Evolutionary conservation across 768 basidiomycete genomes (phyloP), one percentile per base, ranked within the genome.

Genomic region (Boletus tylopilopsis): DNA sequence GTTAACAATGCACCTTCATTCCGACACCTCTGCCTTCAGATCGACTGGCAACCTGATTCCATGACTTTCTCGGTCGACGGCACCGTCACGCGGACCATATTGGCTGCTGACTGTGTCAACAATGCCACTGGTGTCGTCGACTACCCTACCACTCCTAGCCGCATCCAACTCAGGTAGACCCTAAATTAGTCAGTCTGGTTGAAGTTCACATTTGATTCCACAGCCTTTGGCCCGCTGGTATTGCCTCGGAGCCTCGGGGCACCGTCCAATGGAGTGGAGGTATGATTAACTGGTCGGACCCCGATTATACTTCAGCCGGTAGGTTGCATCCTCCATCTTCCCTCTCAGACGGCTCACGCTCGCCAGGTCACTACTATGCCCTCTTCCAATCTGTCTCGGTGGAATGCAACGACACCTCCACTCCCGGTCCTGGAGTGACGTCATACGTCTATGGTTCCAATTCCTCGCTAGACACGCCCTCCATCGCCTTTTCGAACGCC

Each of bases 211-310:
- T 27, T 6, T 2, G 8, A n/a, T 29, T 21, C 5, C 27, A 27
- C 43, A 74, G 85, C 53, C 57, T 93, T 45, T 93, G 90, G 90
- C 85, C 90, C n/a, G 85, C 86, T 6, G 91, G 90, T 27, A 83
- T 88, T 60, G 49, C 73, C 33, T 61, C 74, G 9, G 75, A 73
- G 29, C 73, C 88, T 8, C 68, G 71, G 42, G 91, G 91, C 22
- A 91, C 87, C 8, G 69, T 94, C 29, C 58, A 78, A 47, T 94
- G 91, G 90, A 76, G 82, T 15, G 88, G 87, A 53, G 90, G 82
- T 69, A 76, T 88, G 80, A 89, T 91, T 69, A 71, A 90, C 72
- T 94, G 86, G 85, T 59, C 72, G 18, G 81, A 92, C 64, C 80
- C 87, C 27, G 90, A 93, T 66, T 93, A 90, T 66, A 49, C 68